phyloP scores from a whole-genome alignment of 2,329 filamentous ascomycete genomes.

The Cercospora sojina region DNA sequence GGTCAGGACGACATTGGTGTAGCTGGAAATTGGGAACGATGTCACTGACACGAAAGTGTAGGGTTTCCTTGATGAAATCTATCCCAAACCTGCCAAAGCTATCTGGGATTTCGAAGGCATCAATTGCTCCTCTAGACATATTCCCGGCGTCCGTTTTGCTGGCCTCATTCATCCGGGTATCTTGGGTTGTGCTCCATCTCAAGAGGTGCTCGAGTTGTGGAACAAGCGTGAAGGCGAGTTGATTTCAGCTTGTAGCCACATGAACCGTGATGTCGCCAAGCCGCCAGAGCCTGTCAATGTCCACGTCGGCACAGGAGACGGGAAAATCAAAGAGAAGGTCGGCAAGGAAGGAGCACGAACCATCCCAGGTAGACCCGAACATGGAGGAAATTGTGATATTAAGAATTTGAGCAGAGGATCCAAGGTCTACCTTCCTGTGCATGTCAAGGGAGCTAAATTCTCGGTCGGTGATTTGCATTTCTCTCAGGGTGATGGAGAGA shows the following conservation, averaged over 20 bases:
- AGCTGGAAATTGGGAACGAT: not conserved
- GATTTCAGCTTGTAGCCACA: slow-evolving; percentile 64
- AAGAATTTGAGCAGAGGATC: slow-evolving; percentile 78
- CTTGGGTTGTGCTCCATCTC: slow-evolving; percentile 80
- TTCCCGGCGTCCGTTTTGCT: slow-evolving; percentile 81
- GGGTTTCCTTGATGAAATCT: slow-evolving; percentile 80
- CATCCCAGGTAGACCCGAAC: slow-evolving; percentile 78
- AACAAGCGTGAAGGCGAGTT: slow-evolving; percentile 79
- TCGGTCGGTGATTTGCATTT: slow-evolving; percentile 69
- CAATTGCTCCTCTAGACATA: slow-evolving; percentile 80
- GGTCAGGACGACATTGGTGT: not conserved
- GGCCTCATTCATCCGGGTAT: slow-evolving; percentile 89
- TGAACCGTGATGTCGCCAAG: slow-evolving; percentile 70
- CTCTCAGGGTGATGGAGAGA: slow-evolving; percentile 90
- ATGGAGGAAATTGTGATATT: slow-evolving; percentile 90
- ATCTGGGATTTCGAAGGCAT: slow-evolving; percentile 79
- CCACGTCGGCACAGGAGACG: slow-evolving; percentile 65
- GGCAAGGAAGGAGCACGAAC: slow-evolving; percentile 78
- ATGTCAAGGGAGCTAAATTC: slow-evolving; percentile 84
- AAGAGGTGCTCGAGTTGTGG: slow-evolving; percentile 76
- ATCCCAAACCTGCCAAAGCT: slow-evolving; percentile 73
- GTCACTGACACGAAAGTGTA: not conserved
- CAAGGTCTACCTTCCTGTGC: slow-evolving; percentile 84
- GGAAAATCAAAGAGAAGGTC: slow-evolving; percentile 63
- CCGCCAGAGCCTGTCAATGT: slow-evolving; percentile 70